Percentiles rank a stretch among this genome's conserved stretches.
Evolutionary conservation across 176 grass and related monocot genomes (phyloP).

Genomic region (Dactylis glomerata): DNA sequence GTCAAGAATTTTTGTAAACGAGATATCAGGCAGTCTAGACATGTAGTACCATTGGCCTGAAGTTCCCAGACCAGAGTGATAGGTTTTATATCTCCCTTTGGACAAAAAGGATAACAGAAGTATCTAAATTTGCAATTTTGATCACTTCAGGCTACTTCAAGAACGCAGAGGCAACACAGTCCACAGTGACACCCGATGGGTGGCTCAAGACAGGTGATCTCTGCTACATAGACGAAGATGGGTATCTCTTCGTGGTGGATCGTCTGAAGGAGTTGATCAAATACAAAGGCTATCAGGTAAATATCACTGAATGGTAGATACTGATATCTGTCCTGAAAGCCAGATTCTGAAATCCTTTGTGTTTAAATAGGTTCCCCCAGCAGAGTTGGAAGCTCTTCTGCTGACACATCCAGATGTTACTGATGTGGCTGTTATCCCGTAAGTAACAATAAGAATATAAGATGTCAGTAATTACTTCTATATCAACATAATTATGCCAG

Average conservation of each 20-base stretch:
- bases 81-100: neutral
- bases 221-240: constrained; percentile 93
- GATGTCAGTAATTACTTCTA: neutral
- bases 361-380: constrained; percentile 67
- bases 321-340: neutral
- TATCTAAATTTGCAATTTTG: constrained; percentile 13
- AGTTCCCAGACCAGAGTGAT: neutral
- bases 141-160: constrained; percentile 70
- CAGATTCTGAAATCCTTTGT: neutral
- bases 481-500: neutral
- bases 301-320: neutral
- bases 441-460: neutral
- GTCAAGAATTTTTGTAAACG: neutral
- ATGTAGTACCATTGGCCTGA: neutral
- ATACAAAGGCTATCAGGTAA: constrained; percentile 98
- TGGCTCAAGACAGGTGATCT: constrained; percentile 93
- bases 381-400: constrained; percentile 86
- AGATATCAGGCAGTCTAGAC: neutral
- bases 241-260: constrained; percentile 94
- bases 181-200: constrained; percentile 60
- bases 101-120: neutral
- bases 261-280: constrained; percentile 95
- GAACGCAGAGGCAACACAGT: constrained; percentile 70
- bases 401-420: constrained; percentile 62
- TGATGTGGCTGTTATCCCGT: constrained; percentile 82